Evolutionary conservation across 2,329 filamentous ascomycete species (phyloP), one percentile per base, ranked within the genome.

Genomic region (Sclerotiophoma versabilis): DNA sequence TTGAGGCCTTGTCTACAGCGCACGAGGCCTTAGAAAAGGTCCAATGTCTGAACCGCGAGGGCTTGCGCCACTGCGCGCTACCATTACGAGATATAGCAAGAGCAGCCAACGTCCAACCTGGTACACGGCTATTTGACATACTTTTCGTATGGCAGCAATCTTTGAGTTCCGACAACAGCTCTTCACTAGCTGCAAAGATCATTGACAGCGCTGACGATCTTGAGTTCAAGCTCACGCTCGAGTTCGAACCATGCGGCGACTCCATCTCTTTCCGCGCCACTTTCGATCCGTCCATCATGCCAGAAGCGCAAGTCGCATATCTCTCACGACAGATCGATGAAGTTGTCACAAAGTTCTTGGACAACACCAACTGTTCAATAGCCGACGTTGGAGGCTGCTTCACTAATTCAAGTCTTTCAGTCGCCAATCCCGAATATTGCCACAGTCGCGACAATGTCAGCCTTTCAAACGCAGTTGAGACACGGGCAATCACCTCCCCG

Each of bases 61-160:
- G 87, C 49, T 80, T 96, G 45, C 80, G 84, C 14, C 81, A 93
- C 68, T 83, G 83, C 19, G 77, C 78, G 1, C 66, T 92, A 5
- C 81, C 91, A 0, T 79, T 96, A 2, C 77, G 84, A 0, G 85
- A 92, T 2, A 90, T 96, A 60, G 88, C 86, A 65, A 85, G 83
- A 60, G 74, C 82, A 1, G 83, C 82, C 3, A 83, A 81, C 0
- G 56, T 88, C 0, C 75, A 80, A 23, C 79, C 85, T 0, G 78
- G 81, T 0, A 80, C 84, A 32, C 75, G 76, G 1, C 74, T 96
- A 0, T 96, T 93, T 62, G 90, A 96, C 62, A 82, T 87, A 0
- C 77, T 96, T 0, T 88, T 96, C 64, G 87, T 93, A 0, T 97
- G 93, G 80, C 93, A 97, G 64, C 88, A 96, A 67, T 89, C 87